Evolutionary conservation across 768 basidiomycete genomes (phyloP), one percentile per base, ranked within the genome.

Genomic region (Agrocybe chaxingu): DNA sequence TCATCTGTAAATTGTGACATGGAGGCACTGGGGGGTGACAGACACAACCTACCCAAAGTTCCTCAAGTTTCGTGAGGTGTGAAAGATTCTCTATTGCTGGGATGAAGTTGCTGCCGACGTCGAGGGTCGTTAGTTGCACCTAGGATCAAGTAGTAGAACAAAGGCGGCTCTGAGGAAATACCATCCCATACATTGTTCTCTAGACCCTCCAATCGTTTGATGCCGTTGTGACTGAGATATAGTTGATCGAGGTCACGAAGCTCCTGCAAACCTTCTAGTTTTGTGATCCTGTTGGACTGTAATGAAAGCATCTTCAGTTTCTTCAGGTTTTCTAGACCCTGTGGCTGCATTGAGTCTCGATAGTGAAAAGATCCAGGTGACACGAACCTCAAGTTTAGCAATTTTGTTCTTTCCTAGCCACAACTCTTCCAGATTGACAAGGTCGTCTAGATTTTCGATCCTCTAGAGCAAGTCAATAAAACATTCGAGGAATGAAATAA

Each of bases 381-480:
- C 11, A n/a, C 62, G 37, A 56, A 91, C 92, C 78, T 95, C 89
- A 3, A 99, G 78, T 65, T 82, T 85, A 5, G 84, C 65, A 51
- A 99, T 92, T 72, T 98, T 99, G 66, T 99, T 99, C 78, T 99
- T 99, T 7, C 97, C 97, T 2, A 98, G 70, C 93, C 96, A 98
- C 2, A 99, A 73, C 60, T 98, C 94, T 57, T 94, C 91, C 8
- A 99, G 72, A 56, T 87, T 89, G 1, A 85, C 80, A 35, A 97
- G 71, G 1, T 80, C 74, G 8, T 91, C 90, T 3, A 98, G 68
- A 36, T 87, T 86, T 65, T 98, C 92, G 50, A 99, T 96, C 72
- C 76, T 81, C 94, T 97, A 53, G 7, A 41, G 24, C 8, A 41
- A 29, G 13, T 8, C 30, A n/a, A 51, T 48, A 49, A 2, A 18